A percentile compares a stretch with the other conserved stretches of the same genome.
Conservation (phyloP, 2,329 filamentous ascomycete species). For the Chaetomiaceae sp. region DNA sequence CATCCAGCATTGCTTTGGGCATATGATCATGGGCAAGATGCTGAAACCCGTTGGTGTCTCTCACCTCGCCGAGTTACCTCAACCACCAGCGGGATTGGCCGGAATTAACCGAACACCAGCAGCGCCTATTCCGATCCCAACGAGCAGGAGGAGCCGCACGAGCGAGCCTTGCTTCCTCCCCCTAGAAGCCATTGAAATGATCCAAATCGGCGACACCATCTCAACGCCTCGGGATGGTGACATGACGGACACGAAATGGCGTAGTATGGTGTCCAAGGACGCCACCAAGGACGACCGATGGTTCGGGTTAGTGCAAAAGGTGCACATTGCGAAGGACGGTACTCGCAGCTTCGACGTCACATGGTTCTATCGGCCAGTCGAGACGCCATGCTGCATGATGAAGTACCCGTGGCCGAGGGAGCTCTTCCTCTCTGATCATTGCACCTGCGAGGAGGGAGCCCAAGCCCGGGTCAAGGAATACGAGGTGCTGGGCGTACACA, state of each 20-base stretch:
- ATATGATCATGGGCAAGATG: slow-evolving; percentile 53
- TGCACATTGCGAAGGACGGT: slow-evolving; percentile 35
- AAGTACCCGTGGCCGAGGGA: slow-evolving; percentile 67
- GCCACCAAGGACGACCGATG: slow-evolving; percentile 48
- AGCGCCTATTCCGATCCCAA: background rate
- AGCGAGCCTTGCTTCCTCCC: slow-evolving; percentile 21
- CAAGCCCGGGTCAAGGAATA: slow-evolving; percentile 41
- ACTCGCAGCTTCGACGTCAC: slow-evolving; percentile 52
- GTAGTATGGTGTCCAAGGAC: slow-evolving; percentile 38
- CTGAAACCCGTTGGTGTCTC: slow-evolving; percentile 29
- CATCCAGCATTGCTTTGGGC: slow-evolving; percentile 56
- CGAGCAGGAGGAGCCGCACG: slow-evolving; percentile 10
- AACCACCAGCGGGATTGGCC: too few relatives aligned
- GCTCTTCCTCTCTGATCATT: slow-evolving; percentile 70
- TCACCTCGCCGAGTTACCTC: background rate
- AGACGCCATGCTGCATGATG: slow-evolving; percentile 64
- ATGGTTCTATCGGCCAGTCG: slow-evolving; percentile 66
- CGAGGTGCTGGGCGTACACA: slow-evolving; percentile 52
- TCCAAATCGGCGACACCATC: slow-evolving; percentile 44
- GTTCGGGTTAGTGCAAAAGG: slow-evolving; percentile 63
- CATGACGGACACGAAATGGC: slow-evolving; percentile 50
- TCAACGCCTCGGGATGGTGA: slow-evolving; percentile 40
- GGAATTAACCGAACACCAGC: background rate
- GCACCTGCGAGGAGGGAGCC: slow-evolving; percentile 52
- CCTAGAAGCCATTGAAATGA: slow-evolving; percentile 25